A percentile compares a stretch with the other conserved stretches of the same genome.
Evolutionary conservation across 495 filamentous ascomycete genomes (phyloP).

Genomic region (Hypoxylon intermedium): DNA sequence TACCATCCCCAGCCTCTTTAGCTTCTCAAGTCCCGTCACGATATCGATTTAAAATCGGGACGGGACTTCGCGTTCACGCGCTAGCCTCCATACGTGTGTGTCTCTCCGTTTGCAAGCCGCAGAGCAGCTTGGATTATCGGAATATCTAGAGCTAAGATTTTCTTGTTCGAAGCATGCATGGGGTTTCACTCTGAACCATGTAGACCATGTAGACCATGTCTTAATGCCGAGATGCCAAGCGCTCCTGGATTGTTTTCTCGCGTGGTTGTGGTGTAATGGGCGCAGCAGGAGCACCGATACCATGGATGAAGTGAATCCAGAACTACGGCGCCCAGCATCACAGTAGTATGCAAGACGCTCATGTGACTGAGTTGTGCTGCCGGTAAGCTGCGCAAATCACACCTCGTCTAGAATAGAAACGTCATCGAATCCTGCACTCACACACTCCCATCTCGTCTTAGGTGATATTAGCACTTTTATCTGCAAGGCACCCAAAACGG

Average conservation of each 20-base stretch:
- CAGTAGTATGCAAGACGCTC: slow-evolving; percentile 14
- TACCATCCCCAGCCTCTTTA: background rate
- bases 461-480: slow-evolving; percentile 21
- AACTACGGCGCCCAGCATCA: slow-evolving; percentile 11
- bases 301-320: slow-evolving; percentile 13
- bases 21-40: background rate
- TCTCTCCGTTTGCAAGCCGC: slow-evolving; percentile 8
- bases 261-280: slow-evolving; percentile 12
- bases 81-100: background rate
- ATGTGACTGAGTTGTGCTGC: slow-evolving; percentile 32
- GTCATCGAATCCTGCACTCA: slow-evolving; percentile 21
- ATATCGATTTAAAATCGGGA: background rate
- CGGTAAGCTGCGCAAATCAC: slow-evolving; percentile 35
- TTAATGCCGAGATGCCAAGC: slow-evolving; percentile 13
- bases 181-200: slow-evolving; percentile 13
- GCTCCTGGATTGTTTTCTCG: slow-evolving; percentile 8
- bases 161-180: slow-evolving; percentile 6
- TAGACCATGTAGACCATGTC: slow-evolving; percentile 4
- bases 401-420: slow-evolving; percentile 15
- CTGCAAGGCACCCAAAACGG: slow-evolving; percentile 34
- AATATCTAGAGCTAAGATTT: background rate
- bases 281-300: slow-evolving; percentile 6
- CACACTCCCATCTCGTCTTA: slow-evolving; percentile 11
- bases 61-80: background rate
- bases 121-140: slow-evolving; percentile 9